Conservation (phyloP, 108 stramenopile genomes). For the Poteriospumella lacustris region DNA sequence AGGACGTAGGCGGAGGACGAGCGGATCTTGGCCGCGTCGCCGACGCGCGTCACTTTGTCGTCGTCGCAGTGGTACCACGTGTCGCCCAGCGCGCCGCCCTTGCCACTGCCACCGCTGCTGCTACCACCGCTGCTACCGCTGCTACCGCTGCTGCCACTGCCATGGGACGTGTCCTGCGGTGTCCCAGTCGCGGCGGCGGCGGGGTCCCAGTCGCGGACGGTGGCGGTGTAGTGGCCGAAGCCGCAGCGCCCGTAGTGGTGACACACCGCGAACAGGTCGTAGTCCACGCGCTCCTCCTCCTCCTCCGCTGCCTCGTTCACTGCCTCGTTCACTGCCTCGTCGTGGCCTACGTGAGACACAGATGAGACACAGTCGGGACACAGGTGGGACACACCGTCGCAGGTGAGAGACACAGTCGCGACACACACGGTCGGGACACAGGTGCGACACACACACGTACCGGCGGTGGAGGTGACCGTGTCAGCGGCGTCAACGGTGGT, state of each 20-base stretch:
- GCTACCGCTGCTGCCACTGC: background rate
- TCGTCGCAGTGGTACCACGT: background rate
- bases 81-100: background rate
- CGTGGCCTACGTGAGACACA: no score
- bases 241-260: constrained; percentile 28
- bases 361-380: background rate
- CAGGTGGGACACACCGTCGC: no score
- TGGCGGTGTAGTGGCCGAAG: constrained; percentile 33
- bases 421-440: no score
- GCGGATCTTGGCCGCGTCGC: background rate
- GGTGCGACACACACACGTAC: no score
- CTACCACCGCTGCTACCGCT: background rate
- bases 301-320: no score
- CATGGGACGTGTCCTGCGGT: no score
- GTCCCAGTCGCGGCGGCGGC: no score
- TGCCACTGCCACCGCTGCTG: background rate
- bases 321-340: no score
- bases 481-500: no score
- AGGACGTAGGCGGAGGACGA: constrained; percentile 3
- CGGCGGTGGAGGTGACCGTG: no score
- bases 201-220: constrained; percentile 9
- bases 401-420: no score
- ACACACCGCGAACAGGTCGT: constrained; percentile 26
- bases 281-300: no score
- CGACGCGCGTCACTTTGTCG: background rate